Percentiles rank a stretch among this genome's conserved stretches.
Conservation (phyloP, 108 stramenopile species). For the Skeletonema costatum region DNA sequence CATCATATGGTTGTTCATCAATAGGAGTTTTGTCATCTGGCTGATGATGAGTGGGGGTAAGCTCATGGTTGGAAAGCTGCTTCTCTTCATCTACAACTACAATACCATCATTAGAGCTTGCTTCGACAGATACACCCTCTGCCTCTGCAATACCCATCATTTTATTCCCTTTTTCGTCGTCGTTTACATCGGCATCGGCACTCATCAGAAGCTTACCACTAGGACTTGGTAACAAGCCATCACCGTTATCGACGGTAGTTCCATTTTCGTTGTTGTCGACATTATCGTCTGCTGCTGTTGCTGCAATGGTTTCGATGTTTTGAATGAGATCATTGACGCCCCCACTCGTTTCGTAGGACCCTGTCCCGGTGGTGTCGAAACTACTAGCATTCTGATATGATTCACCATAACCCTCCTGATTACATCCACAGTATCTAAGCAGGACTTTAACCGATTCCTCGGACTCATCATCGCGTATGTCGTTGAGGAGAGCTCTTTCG, state of each 20-base stretch:
- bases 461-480: conserved; percentile 42
- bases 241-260: not conserved
- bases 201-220: not conserved
- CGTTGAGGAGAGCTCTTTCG: not conserved
- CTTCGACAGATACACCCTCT: too few species aligned
- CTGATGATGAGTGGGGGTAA: too few species aligned
- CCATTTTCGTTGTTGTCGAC: conserved; percentile 1
- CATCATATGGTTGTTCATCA: too few species aligned
- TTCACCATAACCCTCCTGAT: conserved; percentile 16
- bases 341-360: not conserved
- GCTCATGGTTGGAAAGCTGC: too few species aligned
- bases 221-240: not conserved
- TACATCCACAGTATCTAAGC: conserved; percentile 45
- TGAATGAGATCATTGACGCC: not conserved
- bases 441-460: conserved; percentile 46
- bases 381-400: not conserved
- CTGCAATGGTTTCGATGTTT: not conserved
- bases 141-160: too few species aligned
- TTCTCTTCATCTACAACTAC: too few species aligned
- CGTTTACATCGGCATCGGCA: not conserved
- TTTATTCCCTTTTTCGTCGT: too few species aligned
- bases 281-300: not conserved
- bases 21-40: too few species aligned
- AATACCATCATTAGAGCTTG: too few species aligned
- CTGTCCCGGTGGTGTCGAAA: not conserved